A percentile compares a stretch with the other conserved stretches of the same genome.
Evolutionary conservation across 495 filamentous ascomycete species (phyloP).

Genomic region (Amniculicola lignicola): DNA sequence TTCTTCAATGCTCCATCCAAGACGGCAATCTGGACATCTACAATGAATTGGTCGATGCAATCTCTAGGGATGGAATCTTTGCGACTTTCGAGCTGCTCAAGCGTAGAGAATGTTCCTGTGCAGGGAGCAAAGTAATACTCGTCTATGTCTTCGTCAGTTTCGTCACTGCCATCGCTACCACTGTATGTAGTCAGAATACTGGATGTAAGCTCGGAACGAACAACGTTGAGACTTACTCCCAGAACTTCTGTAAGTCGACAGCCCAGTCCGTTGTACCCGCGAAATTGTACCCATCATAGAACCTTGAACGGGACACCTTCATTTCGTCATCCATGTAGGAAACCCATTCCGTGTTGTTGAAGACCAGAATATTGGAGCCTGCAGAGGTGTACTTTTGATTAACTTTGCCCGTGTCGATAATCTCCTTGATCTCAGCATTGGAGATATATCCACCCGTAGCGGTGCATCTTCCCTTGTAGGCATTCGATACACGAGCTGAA

Average conservation of each 20-base stretch:
- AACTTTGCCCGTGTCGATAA: not conserved
- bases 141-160: not conserved
- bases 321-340: slow-evolving; percentile 41
- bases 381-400: not conserved
- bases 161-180: not conserved
- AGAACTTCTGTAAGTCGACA: slow-evolving; percentile 27
- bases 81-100: slow-evolving; percentile 11
- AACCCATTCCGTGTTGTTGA: slow-evolving; percentile 33
- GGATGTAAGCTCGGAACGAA: not conserved
- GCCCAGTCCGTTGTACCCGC: slow-evolving; percentile 38
- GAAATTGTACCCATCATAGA: slow-evolving; percentile 27
- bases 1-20: slow-evolving; percentile 12
- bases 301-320: slow-evolving; percentile 12
- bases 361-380: slow-evolving; percentile 47
- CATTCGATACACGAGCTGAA: slow-evolving; percentile 19
- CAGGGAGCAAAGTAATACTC: slow-evolving; percentile 10
- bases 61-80: slow-evolving; percentile 1
- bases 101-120: not conserved
- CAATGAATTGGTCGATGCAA: slow-evolving; percentile 9
- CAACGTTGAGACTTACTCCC: slow-evolving; percentile 11
- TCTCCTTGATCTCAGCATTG: slow-evolving; percentile 25
- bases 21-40: slow-evolving; percentile 5
- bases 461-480: slow-evolving; percentile 21
- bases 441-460: slow-evolving; percentile 36
- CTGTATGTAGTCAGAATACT: not conserved